A percentile compares a stretch with the other conserved stretches of the same genome.
These are phyloP conservation scores for Penicillium macrosclerotiorum DNA, from an alignment of 495 filamentous ascomycete genomes.

Conservation along the genomic window DNA sequence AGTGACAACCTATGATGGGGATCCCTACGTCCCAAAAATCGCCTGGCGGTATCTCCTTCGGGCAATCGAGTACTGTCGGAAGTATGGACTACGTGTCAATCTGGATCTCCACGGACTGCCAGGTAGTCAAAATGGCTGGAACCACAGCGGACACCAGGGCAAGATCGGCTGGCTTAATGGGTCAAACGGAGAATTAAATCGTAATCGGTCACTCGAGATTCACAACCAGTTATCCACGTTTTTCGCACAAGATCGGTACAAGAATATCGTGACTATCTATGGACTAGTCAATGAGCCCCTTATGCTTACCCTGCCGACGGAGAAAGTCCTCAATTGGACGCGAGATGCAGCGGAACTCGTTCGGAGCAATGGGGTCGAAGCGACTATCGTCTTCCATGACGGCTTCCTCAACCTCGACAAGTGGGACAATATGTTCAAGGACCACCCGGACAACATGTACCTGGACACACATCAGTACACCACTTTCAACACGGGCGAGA, in stretches of 20 bases:
- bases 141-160: slow-evolving; percentile 77
- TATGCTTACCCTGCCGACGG: slow-evolving; percentile 62
- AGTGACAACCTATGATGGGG: slow-evolving; percentile 76
- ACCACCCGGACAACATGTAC: slow-evolving; percentile 51
- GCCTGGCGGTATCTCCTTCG: slow-evolving; percentile 94
- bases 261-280: slow-evolving; percentile 80
- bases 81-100: slow-evolving; percentile 90
- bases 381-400: slow-evolving; percentile 73
- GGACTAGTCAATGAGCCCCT: slow-evolving; percentile 84
- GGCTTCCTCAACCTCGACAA: slow-evolving; percentile 78
- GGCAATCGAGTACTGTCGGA: slow-evolving; percentile 88
- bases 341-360: slow-evolving; percentile 59
- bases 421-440: slow-evolving; percentile 70
- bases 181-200: slow-evolving; percentile 60
- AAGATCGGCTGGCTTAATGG: slow-evolving; percentile 76
- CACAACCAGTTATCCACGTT: slow-evolving; percentile 78
- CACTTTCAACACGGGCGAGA: slow-evolving; percentile 79
- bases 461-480: slow-evolving; percentile 94
- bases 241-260: slow-evolving; percentile 82
- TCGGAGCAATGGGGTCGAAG: slow-evolving; percentile 65
- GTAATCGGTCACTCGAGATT: slow-evolving; percentile 73
- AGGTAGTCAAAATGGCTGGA: slow-evolving; percentile 88
- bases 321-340: slow-evolving; percentile 70
- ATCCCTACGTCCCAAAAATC: slow-evolving; percentile 84
- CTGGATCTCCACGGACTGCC: slow-evolving; percentile 87